These are phyloP conservation scores for Phaeosphaeriaceae sp. DNA, from an alignment of 2,329 filamentous ascomycete genomes.

Conservation along the genomic window DNA sequence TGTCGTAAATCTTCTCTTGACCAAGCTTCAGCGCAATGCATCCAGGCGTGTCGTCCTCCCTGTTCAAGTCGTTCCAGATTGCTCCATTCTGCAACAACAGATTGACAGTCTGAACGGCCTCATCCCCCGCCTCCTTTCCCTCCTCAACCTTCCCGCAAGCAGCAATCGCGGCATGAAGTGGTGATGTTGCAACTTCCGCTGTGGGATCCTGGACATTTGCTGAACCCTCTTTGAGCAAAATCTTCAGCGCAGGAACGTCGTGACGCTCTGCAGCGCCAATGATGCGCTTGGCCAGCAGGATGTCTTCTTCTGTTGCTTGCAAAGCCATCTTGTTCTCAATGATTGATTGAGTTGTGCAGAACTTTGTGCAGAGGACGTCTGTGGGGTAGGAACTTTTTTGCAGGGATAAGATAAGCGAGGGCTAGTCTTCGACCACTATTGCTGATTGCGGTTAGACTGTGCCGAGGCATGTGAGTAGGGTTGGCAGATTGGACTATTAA, in stretches of 20 bases:
- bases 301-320: conserved; percentile 44
- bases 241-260: conserved; percentile 40
- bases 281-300: conserved; percentile 47
- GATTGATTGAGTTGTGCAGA: conserved; percentile 7
- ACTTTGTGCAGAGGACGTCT: conserved; percentile 15
- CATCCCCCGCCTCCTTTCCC: conserved; percentile 35
- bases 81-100: conserved; percentile 46
- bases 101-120: conserved; percentile 39
- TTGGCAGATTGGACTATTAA: too few relatives aligned
- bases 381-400: conserved; percentile 15
- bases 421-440: conserved; percentile 5
- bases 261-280: conserved; percentile 46
- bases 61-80: conserved; percentile 49
- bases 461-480: background rate
- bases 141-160: conserved; percentile 40
- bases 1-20: conserved; percentile 44
- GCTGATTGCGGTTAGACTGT: conserved; percentile 2
- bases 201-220: conserved; percentile 48
- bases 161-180: conserved; percentile 45
- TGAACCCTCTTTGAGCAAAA: conserved; percentile 46
- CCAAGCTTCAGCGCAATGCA: conserved; percentile 44
- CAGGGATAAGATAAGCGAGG: conserved; percentile 23
- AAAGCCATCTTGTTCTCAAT: conserved; percentile 35
- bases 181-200: conserved; percentile 41
- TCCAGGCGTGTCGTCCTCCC: conserved; percentile 47